phyloP scores from a whole-genome alignment of 371 early-diverging fungal genomes.

The Saksenaea vasiformis region DNA sequence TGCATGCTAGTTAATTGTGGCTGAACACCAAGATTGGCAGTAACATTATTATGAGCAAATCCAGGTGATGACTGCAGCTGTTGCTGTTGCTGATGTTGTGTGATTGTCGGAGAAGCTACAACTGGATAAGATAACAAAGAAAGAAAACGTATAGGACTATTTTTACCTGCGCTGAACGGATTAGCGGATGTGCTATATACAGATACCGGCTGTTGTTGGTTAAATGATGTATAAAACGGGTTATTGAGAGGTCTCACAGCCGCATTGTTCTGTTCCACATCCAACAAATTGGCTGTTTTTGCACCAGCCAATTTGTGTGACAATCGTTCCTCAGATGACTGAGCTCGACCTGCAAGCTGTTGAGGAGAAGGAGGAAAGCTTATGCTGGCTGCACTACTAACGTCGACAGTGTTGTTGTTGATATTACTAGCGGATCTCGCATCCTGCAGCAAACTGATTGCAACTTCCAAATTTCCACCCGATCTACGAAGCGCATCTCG shows the following conservation, averaged over 20 bases:
- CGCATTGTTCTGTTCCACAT: conserved; percentile 11
- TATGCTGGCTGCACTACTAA: conserved; percentile 14
- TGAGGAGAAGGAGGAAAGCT: conserved; percentile 12
- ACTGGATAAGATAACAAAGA: not conserved
- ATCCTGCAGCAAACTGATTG: conserved; percentile 52
- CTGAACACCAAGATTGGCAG: not conserved
- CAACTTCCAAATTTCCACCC: conserved; percentile 62
- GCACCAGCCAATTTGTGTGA: conserved; percentile 21
- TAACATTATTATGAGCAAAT: not conserved
- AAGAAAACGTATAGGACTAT: not conserved
- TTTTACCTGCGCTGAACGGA: not conserved
- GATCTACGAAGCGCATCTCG: conserved; percentile 59
- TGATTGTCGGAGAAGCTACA: conserved; percentile 7
- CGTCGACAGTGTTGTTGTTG: conserved; percentile 16
- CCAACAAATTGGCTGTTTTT: conserved; percentile 18
- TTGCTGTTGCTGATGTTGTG: not conserved
- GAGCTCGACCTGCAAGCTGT: conserved; percentile 27
- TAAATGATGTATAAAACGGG: conserved; percentile 5
- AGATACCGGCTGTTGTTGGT: conserved; percentile 4
- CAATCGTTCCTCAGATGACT: conserved; percentile 19
- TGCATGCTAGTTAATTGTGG: conserved; percentile 7
- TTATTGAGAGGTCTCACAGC: not conserved
- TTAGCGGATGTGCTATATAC: not conserved
- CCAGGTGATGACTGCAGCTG: conserved; percentile 4
- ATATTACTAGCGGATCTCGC: conserved; percentile 20